Conservation (phyloP, 2,329 filamentous ascomycete genomes). For the Aspergillus sp. region DNA sequence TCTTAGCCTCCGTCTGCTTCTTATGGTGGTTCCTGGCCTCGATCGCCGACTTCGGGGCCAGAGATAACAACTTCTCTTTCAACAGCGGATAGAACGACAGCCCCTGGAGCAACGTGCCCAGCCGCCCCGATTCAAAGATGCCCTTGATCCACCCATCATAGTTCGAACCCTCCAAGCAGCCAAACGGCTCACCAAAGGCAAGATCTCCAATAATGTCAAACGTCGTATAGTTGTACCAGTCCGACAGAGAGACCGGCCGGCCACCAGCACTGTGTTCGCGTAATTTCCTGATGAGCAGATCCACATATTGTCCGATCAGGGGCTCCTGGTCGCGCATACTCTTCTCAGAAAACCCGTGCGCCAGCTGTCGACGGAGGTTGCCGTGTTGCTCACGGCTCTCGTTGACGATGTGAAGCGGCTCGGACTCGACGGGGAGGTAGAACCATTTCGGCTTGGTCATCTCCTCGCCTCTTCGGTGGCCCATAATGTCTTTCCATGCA, state of each 20-base stretch:
- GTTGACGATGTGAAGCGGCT: background rate
- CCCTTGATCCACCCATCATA: constrained; percentile 13
- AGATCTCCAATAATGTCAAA: constrained; percentile 34
- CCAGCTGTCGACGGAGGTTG: constrained; percentile 30
- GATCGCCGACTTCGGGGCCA: background rate
- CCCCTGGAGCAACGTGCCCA: background rate
- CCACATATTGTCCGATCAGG: constrained; percentile 26
- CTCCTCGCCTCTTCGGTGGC: constrained; percentile 9
- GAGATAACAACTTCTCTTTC: background rate
- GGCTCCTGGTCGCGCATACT: constrained; percentile 40
- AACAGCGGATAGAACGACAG: background rate
- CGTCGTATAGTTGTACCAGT: constrained; percentile 33
- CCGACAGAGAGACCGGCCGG: constrained; percentile 16
- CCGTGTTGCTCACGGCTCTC: constrained; percentile 17
- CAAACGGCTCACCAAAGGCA: constrained; percentile 33
- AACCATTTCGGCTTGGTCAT: background rate
- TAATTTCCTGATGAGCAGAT: constrained; percentile 18
- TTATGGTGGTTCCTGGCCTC: background rate
- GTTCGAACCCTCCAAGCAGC: constrained; percentile 25
- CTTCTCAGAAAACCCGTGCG: constrained; percentile 45
- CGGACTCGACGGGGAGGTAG: background rate
- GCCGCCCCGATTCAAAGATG: background rate
- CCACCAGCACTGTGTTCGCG: background rate
- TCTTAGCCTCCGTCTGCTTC: background rate
- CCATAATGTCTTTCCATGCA: constrained; percentile 31